Evolutionary conservation across 495 filamentous ascomycete genomes (phyloP).

Genomic region (Neurospora africana): DNA sequence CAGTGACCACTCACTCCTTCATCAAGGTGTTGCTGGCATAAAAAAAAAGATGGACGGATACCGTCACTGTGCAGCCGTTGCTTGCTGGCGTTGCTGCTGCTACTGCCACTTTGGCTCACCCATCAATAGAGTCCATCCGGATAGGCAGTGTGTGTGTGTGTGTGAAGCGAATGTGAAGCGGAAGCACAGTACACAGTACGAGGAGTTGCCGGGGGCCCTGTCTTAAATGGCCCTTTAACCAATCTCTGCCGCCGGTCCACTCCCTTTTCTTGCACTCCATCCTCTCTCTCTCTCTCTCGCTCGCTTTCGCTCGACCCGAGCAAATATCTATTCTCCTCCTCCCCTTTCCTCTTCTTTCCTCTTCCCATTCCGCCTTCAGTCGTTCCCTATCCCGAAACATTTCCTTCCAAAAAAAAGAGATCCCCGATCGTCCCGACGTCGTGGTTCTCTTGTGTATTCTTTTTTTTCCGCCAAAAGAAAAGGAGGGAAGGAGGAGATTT

Average conservation of each 20-base stretch:
- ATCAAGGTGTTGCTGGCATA: background rate
- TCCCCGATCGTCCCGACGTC: background rate
- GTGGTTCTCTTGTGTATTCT: constrained; percentile 18
- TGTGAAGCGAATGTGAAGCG: background rate
- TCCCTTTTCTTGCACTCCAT: constrained; percentile 44
- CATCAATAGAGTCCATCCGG: background rate
- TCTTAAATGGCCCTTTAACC: constrained; percentile 43
- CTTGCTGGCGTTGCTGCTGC: background rate
- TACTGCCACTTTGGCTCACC: background rate
- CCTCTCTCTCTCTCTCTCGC: constrained; percentile 32
- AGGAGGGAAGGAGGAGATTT: constrained; percentile 32
- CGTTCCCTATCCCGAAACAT: constrained; percentile 35
- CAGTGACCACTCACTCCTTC: background rate
- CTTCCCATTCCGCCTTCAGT: constrained; percentile 45
- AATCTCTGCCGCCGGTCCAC: constrained; percentile 37
- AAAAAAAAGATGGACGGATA: background rate
- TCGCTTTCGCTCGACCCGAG: constrained; percentile 26
- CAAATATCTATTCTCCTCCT: constrained; percentile 45
- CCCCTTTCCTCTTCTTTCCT: constrained; percentile 37
- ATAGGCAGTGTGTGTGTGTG: background rate
- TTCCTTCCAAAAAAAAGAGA: constrained; percentile 31
- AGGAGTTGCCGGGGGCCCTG: constrained; percentile 24
- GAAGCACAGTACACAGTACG: background rate
- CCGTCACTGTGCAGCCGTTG: background rate
- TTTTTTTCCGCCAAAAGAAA: constrained; percentile 24